Conservation (phyloP, 2,329 filamentous ascomycete species). For the Chaetomium olivaceum region DNA sequence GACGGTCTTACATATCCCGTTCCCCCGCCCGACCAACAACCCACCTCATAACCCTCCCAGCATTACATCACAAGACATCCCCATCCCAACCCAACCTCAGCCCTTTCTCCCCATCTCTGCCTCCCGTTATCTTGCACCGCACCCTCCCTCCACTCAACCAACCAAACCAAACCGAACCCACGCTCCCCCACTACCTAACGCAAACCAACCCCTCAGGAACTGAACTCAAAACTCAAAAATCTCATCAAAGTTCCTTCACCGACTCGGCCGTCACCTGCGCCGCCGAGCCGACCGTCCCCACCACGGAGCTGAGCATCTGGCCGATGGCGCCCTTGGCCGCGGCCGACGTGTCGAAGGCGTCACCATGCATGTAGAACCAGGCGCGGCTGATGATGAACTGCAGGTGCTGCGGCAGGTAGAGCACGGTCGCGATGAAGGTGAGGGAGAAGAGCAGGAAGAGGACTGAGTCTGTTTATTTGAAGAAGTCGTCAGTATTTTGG, state of each 20-base stretch:
- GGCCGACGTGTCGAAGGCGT: constrained; percentile 56
- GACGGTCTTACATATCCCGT: not conserved
- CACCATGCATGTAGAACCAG: constrained; percentile 94
- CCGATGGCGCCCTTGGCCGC: constrained; percentile 5
- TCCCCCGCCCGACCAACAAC: too few relatives aligned
- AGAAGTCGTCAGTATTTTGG: not conserved
- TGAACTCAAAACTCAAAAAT: not conserved
- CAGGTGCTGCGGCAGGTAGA: constrained; percentile 93
- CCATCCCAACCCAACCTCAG: not conserved
- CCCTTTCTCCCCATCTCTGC: not conserved
- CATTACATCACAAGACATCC: not conserved
- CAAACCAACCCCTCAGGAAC: not conserved
- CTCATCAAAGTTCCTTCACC: constrained; percentile 42
- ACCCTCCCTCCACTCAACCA: not conserved
- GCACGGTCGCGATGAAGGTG: constrained; percentile 78
- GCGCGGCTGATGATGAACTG: constrained; percentile 78
- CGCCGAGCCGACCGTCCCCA: constrained; percentile 33
- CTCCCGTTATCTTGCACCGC: not conserved
- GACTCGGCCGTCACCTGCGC: constrained; percentile 38
- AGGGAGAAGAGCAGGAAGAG: constrained; percentile 88
- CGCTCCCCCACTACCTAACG: too few relatives aligned
- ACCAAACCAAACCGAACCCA: not conserved
- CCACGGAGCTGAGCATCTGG: constrained; percentile 36
- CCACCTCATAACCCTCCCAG: not conserved
- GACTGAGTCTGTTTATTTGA: constrained; percentile 71